Conservation (phyloP, 345 rosid species). For the Streptanthus diversifolius region DNA sequence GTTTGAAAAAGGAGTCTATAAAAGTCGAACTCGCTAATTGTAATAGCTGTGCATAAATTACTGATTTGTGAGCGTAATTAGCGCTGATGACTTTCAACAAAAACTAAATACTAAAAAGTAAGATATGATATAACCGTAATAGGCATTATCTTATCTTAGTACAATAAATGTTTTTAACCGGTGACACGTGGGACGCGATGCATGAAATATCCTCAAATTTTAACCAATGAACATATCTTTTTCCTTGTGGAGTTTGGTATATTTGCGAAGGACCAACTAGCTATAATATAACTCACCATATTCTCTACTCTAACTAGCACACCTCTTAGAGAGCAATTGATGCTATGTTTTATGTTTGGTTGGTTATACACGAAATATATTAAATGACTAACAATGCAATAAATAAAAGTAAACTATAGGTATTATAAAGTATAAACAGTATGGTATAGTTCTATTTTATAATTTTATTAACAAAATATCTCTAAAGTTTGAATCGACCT, state of each 20-base stretch:
- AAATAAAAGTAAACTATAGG: not conserved
- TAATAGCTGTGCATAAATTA: not conserved
- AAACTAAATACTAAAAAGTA: not conserved
- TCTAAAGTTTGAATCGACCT: not conserved
- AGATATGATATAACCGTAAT: not conserved
- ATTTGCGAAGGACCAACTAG: not conserved
- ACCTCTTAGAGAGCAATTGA: not conserved
- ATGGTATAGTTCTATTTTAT: not conserved
- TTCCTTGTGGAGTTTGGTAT: not conserved
- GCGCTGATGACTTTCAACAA: not conserved
- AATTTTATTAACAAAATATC: not conserved
- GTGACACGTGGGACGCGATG: slow-evolving; percentile 3
- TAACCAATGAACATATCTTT: not conserved
- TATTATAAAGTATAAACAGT: not conserved
- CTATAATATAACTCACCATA: slow-evolving; percentile 14
- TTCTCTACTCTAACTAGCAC: not conserved
- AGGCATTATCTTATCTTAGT: not conserved
- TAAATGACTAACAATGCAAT: not conserved
- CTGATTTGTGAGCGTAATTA: slow-evolving; percentile 7
- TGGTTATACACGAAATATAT: too few species aligned
- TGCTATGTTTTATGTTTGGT: not conserved
- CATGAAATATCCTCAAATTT: not conserved
- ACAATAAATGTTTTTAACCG: not conserved
- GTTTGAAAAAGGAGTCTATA: not conserved
- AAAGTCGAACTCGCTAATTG: not conserved